Conservation (phyloP, 371 early-diverging fungal genomes). For the Mucor piriformis region DNA sequence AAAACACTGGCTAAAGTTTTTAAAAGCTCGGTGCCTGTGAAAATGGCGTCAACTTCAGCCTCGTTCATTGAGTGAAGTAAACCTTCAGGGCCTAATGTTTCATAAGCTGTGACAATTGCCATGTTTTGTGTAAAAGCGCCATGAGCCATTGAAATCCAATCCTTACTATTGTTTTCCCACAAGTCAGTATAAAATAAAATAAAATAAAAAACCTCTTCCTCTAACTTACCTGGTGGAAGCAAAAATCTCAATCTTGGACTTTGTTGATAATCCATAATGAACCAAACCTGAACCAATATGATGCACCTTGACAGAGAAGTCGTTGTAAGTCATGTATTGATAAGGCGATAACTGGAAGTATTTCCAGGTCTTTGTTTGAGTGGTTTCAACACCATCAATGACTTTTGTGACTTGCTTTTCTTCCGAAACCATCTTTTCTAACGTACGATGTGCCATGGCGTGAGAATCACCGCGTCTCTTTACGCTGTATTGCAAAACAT, state of each 20-base stretch:
- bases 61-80: slow-evolving; percentile 64
- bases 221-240: slow-evolving; percentile 68
- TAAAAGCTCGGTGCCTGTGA: slow-evolving; percentile 64
- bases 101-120: slow-evolving; percentile 75
- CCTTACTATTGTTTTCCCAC: slow-evolving; percentile 1
- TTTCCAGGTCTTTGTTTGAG: slow-evolving; percentile 84
- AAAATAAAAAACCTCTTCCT: background rate
- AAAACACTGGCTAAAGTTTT: slow-evolving; percentile 49
- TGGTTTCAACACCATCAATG: slow-evolving; percentile 65
- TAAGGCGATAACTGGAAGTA: slow-evolving; percentile 76
- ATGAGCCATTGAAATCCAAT: slow-evolving; percentile 45
- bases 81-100: slow-evolving; percentile 73
- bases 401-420: slow-evolving; percentile 77
- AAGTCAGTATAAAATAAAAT: background rate
- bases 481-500: slow-evolving; percentile 63
- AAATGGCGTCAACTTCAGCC: slow-evolving; percentile 60
- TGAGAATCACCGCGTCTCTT: slow-evolving; percentile 49
- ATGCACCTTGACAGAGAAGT: slow-evolving; percentile 51
- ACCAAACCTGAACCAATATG: slow-evolving; percentile 71
- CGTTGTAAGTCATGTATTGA: slow-evolving; percentile 68
- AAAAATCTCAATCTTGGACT: slow-evolving; percentile 69
- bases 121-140: slow-evolving; percentile 53
- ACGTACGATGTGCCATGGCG: slow-evolving; percentile 68
- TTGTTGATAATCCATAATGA: slow-evolving; percentile 59
- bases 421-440: slow-evolving; percentile 74